Evolutionary conservation across 345 rosid species (phyloP).

Genomic region (Dipteronia dyeriana): DNA sequence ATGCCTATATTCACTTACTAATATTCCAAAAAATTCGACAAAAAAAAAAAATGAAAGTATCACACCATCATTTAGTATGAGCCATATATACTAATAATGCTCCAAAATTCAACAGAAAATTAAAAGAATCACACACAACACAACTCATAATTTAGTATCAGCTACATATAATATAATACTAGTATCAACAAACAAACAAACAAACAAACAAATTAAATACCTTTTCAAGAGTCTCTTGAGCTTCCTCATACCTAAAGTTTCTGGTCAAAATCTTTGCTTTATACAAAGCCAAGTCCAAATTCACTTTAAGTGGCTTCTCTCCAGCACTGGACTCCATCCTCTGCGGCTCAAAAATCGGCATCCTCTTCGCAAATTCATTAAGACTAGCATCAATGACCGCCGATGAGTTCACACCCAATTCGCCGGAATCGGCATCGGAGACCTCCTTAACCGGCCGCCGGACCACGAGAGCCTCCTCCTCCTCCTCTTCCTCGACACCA

Average conservation of each 20-base stretch:
- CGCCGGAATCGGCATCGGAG: constrained; percentile 38
- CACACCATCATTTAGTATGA: neutral
- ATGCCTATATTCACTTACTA: neutral
- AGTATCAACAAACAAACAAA: neutral
- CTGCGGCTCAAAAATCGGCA: constrained; percentile 90
- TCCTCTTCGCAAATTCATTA: constrained; percentile 69
- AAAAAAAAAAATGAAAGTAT: neutral
- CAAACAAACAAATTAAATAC: constrained; percentile 27
- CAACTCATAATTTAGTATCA: neutral
- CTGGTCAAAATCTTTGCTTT: constrained; percentile 69
- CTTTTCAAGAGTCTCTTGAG: constrained; percentile 72
- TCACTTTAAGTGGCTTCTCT: constrained; percentile 66
- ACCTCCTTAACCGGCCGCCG: constrained; percentile 72
- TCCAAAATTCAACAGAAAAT: no score
- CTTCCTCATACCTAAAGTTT: constrained; percentile 58
- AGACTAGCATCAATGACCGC: constrained; percentile 60
- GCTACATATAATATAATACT: neutral
- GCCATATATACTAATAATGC: neutral
- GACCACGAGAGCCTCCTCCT: constrained; percentile 46
- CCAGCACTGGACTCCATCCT: constrained; percentile 49
- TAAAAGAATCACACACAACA: neutral
- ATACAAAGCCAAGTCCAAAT: constrained; percentile 84
- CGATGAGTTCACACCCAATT: constrained; percentile 28
- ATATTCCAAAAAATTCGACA: neutral
- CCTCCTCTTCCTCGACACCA: constrained; percentile 1